These are phyloP conservation scores for Dovyalis caffra DNA, from an alignment of 345 rosid species.

Conservation along the genomic window DNA sequence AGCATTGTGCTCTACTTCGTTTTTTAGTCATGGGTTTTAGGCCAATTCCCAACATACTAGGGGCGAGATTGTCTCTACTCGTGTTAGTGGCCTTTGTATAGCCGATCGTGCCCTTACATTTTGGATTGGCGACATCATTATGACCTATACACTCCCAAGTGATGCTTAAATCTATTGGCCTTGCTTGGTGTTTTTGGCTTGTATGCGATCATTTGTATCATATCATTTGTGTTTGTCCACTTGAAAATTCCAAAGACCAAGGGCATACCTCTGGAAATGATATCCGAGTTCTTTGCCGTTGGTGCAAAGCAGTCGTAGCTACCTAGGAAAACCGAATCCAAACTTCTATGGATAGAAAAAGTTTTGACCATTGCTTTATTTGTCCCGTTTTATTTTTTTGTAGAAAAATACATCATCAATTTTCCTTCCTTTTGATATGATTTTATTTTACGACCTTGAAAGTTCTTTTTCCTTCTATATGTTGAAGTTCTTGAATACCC, in stretches of 20 bases:
- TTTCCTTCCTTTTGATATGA: not conserved
- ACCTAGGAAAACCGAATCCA: conserved; percentile 43
- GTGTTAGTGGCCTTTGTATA: conserved; percentile 86
- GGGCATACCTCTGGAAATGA: conserved; percentile 98
- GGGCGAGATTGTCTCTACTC: conserved; percentile 96
- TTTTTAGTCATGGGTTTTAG: conserved; percentile 98
- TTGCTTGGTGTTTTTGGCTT: conserved; percentile 83
- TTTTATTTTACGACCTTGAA: conserved; percentile 3
- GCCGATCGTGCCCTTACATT: conserved; percentile 84
- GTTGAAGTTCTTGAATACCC: not conserved
- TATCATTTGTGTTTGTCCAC: conserved; percentile 72
- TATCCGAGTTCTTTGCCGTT: conserved; percentile 78
- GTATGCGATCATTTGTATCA: conserved; percentile 64
- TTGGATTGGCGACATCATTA: conserved; percentile 77
- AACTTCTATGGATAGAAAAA: not conserved
- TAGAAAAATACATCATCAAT: conserved; percentile 2
- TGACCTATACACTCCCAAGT: conserved; percentile 82
- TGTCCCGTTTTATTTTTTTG: conserved; percentile 15
- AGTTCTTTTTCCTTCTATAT: not conserved
- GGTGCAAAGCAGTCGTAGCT: conserved; percentile 73
- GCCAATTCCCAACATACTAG: conserved; percentile 89
- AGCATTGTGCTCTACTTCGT: conserved; percentile 73
- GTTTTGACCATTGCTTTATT: conserved; percentile 21
- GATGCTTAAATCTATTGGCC: conserved; percentile 72
- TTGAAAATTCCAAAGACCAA: conserved; percentile 88